Base-by-base conservation (phyloP, 345 rosid species). In the Sapria himalayana region DNA sequence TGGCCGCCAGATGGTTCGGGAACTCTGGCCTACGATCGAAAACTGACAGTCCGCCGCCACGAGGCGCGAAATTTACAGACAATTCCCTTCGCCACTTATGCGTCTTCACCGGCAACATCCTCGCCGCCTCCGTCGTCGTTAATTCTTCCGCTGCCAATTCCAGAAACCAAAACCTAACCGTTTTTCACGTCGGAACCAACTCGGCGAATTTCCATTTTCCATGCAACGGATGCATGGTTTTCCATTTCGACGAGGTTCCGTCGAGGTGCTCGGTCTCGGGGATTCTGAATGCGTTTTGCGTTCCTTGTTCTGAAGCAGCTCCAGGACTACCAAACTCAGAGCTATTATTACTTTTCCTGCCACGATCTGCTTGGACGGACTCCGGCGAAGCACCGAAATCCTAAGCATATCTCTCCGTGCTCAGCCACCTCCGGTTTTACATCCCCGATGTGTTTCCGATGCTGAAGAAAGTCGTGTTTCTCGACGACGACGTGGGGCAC, bases 291-390 rank as follows among this genome's bases (percentile, higher is more conserved):
- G 95, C 85, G 46, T 76, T 89, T 40, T 84, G 79, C 56, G 95
- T 79, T 41, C 95, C 95, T n/a, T 0, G 95, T 84, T 55, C 76
- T 84, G 18, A 84, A 79, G 73, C 95, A 84, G 69, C 77, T 84
- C 5, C 95, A 84, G 53, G 95, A 84, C 59, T 74, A 92, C 1
- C 89, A 76, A 27, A 84, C 95, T 5, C 78, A 84, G 56, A 79
- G 66, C 64, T 84, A 84, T 54, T 84, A 84, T 54, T 84, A 84
- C 50, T 84, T 84, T 62, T 84, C 95, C 2, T 92, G 95, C 25
- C 70, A 65, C 46, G 72, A 36, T 19, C 89, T 66, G 27, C 69
- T 59, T 29, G 69, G 74, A 0, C 61, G 58, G 57, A 84, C 95
- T 16, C 95, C 95, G 29, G 79, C 79, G 57, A 84, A 84, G 63